Base-by-base conservation (phyloP, 306 rosid genomes). In the Trifolium repens region DNA sequence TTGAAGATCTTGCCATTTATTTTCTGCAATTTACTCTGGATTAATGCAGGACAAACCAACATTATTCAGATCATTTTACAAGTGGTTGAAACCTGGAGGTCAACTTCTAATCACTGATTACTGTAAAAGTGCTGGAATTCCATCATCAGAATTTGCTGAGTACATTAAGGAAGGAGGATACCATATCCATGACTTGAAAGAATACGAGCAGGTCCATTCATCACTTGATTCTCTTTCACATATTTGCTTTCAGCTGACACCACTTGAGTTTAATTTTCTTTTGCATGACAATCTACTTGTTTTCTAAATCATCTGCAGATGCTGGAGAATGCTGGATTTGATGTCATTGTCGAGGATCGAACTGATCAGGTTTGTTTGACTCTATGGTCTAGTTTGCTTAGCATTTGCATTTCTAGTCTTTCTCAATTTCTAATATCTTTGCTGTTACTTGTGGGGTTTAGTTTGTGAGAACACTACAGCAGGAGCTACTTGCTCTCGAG, bases 61-160 rank as follows among this genome's bases (percentile, higher is more conserved):
- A 57, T 35, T 92, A 44, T 89, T 94, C 74, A 85, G 80, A 76
- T 89, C 96, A 57, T 90, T 94, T 81, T 84, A 81, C 86, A 80
- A 86, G 78, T 94, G 99, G 99, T 74, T 94, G 88, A 94, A 92
- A 84, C 97, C 97, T 7, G 97, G 99, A 34, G 99, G 97, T 2
- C 93, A 83, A 78, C 87, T 94, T 81, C 88, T 94, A 66, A 89
- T 94, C 64, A 92, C 88, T 71, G 99, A 94, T 74, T 94, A 92
- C 80, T 94, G 97, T 76, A 87, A 70, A 82, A 85, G 87, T 79
- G 78, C 90, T 80, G 91, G 84, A 82, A 79, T 80, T 78, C 97
- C 90, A 1, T 90, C 93, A 0, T 47, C 27, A 22, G 93, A 87
- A 63, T 94, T 89, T 78, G 79, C 93, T 0, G 87, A 84, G 61